Base-by-base conservation (phyloP, 2,329 filamentous ascomycete species). In the Endothia cerciana region DNA sequence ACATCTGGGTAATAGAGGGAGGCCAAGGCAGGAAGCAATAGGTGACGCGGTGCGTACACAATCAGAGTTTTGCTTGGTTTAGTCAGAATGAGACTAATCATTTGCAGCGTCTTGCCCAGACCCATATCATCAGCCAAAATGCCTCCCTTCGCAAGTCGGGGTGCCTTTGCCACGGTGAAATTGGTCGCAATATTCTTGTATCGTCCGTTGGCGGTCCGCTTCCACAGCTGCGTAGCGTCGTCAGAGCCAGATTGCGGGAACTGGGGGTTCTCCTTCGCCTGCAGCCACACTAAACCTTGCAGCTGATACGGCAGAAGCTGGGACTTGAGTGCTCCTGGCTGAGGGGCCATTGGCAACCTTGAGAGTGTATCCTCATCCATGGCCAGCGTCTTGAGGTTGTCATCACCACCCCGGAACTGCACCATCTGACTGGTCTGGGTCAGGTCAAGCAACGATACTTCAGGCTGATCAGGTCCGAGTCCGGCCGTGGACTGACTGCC, bases 51-150 rank as follows among this genome's bases (percentile, higher is more conserved):
- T 40, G 45, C 91, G 97, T 94, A 25, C 63, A 97, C 82, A 62
- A 97, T 94, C 28, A 97, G 82, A 0, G 92, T 96, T 1, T 89
- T 80, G 3, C 87, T 88, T 2, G 80, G 74, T 0, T 82, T 82
- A 4, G 81, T 81, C 60, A 94, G 78, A 64, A 97, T 89, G 43
- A 96, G 79, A 62, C 91, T 91, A 71, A 97, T 94, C 58, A 93
- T 85, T 74, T 97, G 91, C 10, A 97, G 83, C 0, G 93, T 97
- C 79, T 97, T 97, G 30, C 93, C 93, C 5, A 97, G 79, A 3
- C 93, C 93, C 94, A 97, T 97, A 72, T 97, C 93, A 75, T 97
- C 93, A 1, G 93, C 92, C 10, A 97, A 83, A 60, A 97, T 93
- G 40, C 93, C 93, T 22, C 93, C 93, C 60, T 88, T 91, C 7